Base-by-base conservation (phyloP, 2,329 filamentous ascomycete genomes). In the Dissoconium aciculare region DNA sequence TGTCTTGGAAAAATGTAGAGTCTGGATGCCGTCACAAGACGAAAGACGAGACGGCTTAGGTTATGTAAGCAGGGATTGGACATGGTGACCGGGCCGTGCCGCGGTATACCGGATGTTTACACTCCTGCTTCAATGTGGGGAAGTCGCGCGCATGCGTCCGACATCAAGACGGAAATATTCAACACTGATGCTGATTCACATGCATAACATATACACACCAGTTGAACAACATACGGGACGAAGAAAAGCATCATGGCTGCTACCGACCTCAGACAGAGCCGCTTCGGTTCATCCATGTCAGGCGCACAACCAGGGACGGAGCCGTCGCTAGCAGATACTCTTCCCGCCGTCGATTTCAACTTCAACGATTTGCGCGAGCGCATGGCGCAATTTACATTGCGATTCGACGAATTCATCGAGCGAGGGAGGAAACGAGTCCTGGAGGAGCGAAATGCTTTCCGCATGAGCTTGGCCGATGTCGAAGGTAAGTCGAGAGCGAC, bases 301-400 rank as follows among this genome's bases (percentile, higher is more conserved):
- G 69, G 69, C 33, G 74, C 71, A 55, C 57, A 66, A 27, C 61
- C 60, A 47, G 63, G 71, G 24, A 60, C 63, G 27, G 70, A 64
- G 25, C 69, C 73, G 10, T 79, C 75, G 5, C 72, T 81, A 60
- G 77, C 75, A 25, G 78, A 84, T 53, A 72, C 73, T 29, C 71
- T 98, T 5, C 89, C 89, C 19, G 81, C 69, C 53, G 80, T 92
- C 56, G 84, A 93, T 57, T 95, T 98, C 55, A 84, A 84, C 35
- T 95, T 95, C 56, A 85, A 95, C 47, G 83, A 94, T 45, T 60
- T 98, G 51, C 85, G 87, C 58, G 83, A 87, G 49, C 80, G 84
- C 58, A 95, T 98, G 89, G 70, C 77, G 32, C 82, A 80, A 40
- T 98, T 98, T 54, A 94, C 80, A 0, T 69, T 73, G 5, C 78